Percentiles rank a stretch among this genome's conserved stretches.
phyloP scores from a whole-genome alignment of 768 basidiomycete genomes.

The Piloderma croceum region DNA sequence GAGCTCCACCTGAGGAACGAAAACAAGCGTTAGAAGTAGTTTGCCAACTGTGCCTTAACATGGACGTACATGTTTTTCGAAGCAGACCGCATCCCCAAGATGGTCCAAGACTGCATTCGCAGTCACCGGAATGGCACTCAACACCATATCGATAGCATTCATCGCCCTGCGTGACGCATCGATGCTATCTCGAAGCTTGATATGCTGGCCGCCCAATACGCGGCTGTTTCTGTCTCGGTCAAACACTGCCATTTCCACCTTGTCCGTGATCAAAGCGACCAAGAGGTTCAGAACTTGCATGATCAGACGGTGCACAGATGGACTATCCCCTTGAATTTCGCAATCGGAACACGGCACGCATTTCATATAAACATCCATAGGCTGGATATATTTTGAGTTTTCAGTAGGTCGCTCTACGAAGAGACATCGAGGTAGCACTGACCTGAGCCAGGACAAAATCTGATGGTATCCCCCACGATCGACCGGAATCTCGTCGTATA shows the following conservation, averaged over 20 bases:
- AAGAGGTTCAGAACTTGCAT: conserved; percentile 39
- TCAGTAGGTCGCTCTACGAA: conserved; percentile 4
- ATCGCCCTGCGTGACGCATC: too few species aligned
- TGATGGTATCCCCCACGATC: conserved; percentile 28
- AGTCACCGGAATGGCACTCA: not conserved
- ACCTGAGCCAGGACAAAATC: conserved; percentile 41
- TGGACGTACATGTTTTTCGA: too few species aligned
- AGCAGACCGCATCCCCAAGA: too few species aligned
- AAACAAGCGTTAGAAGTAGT: not conserved
- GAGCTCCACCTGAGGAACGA: conserved; percentile 25
- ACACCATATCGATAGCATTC: not conserved
- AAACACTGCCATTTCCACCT: conserved; percentile 24
- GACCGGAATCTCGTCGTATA: conserved; percentile 15
- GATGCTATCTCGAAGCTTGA: too few species aligned
- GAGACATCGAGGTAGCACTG: conserved; percentile 19
- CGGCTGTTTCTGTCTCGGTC: too few species aligned
- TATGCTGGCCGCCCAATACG: too few species aligned
- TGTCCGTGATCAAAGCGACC: conserved; percentile 35
- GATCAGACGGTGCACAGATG: conserved; percentile 26
- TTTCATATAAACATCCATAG: conserved; percentile 45
- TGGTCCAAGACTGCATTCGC: not conserved
- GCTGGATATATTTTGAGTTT: conserved; percentile 28
- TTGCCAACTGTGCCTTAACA: too few species aligned
- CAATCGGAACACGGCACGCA: conserved; percentile 28
- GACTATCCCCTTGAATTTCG: conserved; percentile 18